phyloP scores from a whole-genome alignment of 2,329 filamentous ascomycete species.

The Ascochyta viciae-villosae region DNA sequence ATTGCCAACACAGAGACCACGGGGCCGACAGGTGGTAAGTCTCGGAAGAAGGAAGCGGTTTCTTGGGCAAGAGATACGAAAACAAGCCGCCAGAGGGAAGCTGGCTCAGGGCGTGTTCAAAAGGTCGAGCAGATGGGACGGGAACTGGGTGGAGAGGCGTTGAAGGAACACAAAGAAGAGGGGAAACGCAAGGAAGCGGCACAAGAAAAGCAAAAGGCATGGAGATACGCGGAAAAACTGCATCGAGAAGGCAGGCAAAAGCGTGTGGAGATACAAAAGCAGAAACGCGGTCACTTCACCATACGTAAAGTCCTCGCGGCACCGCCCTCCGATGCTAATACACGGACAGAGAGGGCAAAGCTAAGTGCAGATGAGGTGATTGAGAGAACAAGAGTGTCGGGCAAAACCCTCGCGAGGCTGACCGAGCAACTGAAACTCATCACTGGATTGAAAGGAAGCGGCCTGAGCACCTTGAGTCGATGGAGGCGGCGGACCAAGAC shows the following conservation, averaged over 20 bases:
- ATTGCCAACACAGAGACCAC: not conserved
- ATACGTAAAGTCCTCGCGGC: not conserved
- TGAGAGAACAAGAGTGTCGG: not conserved
- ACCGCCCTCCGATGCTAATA: not conserved
- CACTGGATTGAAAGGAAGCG: not conserved
- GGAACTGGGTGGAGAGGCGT: not conserved
- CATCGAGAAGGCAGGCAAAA: not conserved
- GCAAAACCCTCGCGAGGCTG: not conserved
- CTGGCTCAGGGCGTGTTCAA: not conserved
- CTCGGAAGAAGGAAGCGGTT: too few species aligned
- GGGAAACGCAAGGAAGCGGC: not conserved
- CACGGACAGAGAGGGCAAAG: not conserved
- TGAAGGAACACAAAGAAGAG: not conserved
- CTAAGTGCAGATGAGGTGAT: not conserved
- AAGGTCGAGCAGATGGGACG: not conserved
- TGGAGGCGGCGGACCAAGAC: not conserved
- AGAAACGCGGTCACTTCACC: not conserved
- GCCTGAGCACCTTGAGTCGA: not conserved
- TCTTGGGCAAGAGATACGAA: too few species aligned
- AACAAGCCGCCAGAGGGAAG: not conserved
- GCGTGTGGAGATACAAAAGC: not conserved
- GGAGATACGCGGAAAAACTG: not conserved
- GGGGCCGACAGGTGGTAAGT: too few species aligned
- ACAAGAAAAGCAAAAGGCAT: not conserved
- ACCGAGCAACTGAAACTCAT: conserved; percentile 1